Evolutionary conservation across 2,329 filamentous ascomycete species (phyloP).

Genomic region (Colletotrichum truncatum): DNA sequence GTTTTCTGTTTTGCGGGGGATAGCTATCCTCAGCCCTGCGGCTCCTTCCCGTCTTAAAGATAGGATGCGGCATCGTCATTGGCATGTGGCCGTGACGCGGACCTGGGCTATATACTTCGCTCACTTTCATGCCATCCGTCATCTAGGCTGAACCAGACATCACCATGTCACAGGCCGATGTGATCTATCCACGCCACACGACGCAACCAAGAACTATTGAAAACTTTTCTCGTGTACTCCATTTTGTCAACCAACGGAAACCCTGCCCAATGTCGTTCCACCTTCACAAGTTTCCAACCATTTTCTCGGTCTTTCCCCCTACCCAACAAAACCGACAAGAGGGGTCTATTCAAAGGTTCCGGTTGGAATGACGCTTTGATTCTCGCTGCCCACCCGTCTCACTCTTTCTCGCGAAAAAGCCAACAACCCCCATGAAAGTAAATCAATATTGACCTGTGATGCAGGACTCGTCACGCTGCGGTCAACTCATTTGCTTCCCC

Average conservation of each 20-base stretch:
- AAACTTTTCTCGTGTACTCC: too few relatives aligned
- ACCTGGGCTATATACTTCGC: too few relatives aligned
- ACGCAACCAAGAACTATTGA: too few relatives aligned
- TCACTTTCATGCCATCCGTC: too few relatives aligned
- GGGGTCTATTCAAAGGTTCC: not conserved
- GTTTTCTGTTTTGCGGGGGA: not conserved
- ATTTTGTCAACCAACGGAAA: not conserved
- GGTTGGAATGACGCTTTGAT: not conserved
- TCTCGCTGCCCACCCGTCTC: too few relatives aligned
- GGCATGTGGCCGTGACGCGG: not conserved
- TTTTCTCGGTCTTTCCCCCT: not conserved
- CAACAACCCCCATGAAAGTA: not conserved
- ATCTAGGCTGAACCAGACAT: not conserved
- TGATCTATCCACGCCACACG: too few relatives aligned
- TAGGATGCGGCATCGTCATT: not conserved
- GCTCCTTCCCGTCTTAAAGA: conserved; percentile 2
- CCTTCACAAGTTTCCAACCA: not conserved
- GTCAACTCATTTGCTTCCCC: not conserved
- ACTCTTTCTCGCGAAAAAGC: too few relatives aligned
- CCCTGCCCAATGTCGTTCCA: not conserved
- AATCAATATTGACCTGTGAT: not conserved
- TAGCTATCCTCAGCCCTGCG: not conserved
- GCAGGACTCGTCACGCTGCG: not conserved
- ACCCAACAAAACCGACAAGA: not conserved
- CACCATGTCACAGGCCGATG: too few relatives aligned